Percentiles rank a stretch among this genome's conserved stretches.
These are phyloP conservation scores for Aspergillus bombycis DNA, from an alignment of 2,329 filamentous ascomycete genomes.

Conservation along the genomic window DNA sequence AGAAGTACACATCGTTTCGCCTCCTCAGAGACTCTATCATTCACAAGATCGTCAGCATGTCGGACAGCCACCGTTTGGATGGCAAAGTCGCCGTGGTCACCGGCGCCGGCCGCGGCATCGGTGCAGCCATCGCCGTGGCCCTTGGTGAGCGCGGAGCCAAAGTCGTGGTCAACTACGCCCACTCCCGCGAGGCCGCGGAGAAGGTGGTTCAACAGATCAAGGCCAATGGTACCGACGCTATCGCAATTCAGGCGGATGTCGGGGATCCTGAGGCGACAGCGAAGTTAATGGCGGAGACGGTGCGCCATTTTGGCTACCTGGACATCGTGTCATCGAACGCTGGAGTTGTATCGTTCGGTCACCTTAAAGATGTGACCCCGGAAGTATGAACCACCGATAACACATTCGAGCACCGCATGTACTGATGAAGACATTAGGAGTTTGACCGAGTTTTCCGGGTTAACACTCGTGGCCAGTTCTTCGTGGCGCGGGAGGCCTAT, in stretches of 20 bases:
- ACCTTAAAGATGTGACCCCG: constrained; percentile 32
- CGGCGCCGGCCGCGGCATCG: constrained; percentile 44
- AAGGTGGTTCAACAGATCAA: constrained; percentile 69
- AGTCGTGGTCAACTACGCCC: constrained; percentile 53
- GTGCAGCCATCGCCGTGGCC: constrained; percentile 46
- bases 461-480: constrained; percentile 67
- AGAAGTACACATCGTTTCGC: no score
- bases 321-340: constrained; percentile 61
- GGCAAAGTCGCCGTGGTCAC: constrained; percentile 45
- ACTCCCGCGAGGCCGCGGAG: constrained; percentile 66
- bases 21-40: no score
- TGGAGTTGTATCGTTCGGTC: constrained; percentile 44
- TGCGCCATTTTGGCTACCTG: constrained; percentile 66
- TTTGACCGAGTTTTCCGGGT: constrained; percentile 61
- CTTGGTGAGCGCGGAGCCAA: constrained; percentile 44
- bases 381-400: not conserved
- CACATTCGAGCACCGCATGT: no score
- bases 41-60: accelerated
- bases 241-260: constrained; percentile 70
- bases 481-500: constrained; percentile 67
- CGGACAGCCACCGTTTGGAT: constrained; percentile 18
- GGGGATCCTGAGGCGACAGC: constrained; percentile 66
- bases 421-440: constrained; percentile 15
- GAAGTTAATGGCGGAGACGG: constrained; percentile 64
- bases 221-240: constrained; percentile 63